Evolutionary conservation across 2,329 filamentous ascomycete species (phyloP).

Genomic region (Colletotrichum truncatum): DNA sequence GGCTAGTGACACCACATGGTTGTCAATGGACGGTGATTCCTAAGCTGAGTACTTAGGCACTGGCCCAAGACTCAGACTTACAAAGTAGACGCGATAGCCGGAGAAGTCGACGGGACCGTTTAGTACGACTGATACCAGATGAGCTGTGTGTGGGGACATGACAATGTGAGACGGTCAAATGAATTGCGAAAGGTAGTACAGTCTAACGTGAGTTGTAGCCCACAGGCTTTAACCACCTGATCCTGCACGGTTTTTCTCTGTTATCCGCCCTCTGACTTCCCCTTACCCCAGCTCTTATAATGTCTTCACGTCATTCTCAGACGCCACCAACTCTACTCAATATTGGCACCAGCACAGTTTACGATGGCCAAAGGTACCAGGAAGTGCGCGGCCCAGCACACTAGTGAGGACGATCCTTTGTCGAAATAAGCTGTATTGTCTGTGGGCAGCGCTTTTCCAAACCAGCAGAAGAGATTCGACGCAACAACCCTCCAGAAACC

Average conservation of each 20-base stretch:
- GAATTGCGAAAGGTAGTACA: background rate
- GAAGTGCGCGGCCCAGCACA: slow-evolving; percentile 3
- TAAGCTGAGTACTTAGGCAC: background rate
- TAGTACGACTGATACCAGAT: background rate
- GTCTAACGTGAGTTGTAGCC: background rate
- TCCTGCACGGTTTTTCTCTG: background rate
- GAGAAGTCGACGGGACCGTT: background rate
- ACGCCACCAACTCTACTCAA: background rate
- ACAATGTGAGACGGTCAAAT: background rate
- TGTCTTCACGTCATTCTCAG: background rate
- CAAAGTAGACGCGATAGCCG: background rate
- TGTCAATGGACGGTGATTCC: background rate
- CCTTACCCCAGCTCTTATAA: background rate
- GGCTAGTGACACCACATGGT: background rate
- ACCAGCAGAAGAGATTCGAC: background rate
- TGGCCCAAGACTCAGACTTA: background rate
- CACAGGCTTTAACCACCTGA: background rate
- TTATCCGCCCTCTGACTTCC: background rate
- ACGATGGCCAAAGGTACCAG: background rate
- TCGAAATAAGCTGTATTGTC: slow-evolving; percentile 4
- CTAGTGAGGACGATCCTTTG: slow-evolving; percentile 1
- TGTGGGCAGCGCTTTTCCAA: background rate
- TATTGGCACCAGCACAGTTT: background rate
- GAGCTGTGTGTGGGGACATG: background rate
- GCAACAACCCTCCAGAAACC: background rate